Percentiles rank a stretch among this genome's conserved stretches.
These are phyloP conservation scores for Solidago caesia DNA, from an alignment of 129 eudicot genomes.

Conservation along the genomic window DNA sequence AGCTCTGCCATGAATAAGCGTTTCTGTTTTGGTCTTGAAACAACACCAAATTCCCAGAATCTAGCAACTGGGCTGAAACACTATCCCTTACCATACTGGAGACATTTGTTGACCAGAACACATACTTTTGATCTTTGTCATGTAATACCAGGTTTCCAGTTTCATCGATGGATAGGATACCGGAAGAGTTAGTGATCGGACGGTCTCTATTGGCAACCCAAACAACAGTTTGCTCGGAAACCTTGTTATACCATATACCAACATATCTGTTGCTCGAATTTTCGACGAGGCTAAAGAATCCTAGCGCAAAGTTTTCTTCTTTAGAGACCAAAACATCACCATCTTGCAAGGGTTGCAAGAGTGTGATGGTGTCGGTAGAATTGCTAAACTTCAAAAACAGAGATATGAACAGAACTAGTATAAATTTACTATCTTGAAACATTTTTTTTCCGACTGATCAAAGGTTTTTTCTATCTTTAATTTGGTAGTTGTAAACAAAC, in stretches of 20 bases:
- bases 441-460: not conserved
- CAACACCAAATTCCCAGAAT: conserved; percentile 44
- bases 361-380: conserved; percentile 34
- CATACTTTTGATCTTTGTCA: not conserved
- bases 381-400: conserved; percentile 18
- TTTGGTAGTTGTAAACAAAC: too few relatives aligned
- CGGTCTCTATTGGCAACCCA: too few relatives aligned
- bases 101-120: conserved; percentile 45
- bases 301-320: conserved; percentile 41
- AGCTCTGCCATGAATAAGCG: conserved; percentile 46
- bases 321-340: conserved; percentile 38
- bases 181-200: conserved; percentile 28
- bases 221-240: too few relatives aligned
- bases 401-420: conserved; percentile 8
- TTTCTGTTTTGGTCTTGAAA: conserved; percentile 20
- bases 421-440: too few relatives aligned
- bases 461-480: not conserved
- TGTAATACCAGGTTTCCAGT: conserved; percentile 34
- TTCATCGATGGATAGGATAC: conserved; percentile 28
- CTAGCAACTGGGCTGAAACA: conserved; percentile 34
- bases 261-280: conserved; percentile 37
- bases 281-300: conserved; percentile 44
- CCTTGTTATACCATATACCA: too few relatives aligned
- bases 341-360: conserved; percentile 31
- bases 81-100: not conserved